Evolutionary conservation across 1,284 basidiomycete species (phyloP), one percentile per base, ranked within the genome.

Genomic region (Inonotus hispidus): DNA sequence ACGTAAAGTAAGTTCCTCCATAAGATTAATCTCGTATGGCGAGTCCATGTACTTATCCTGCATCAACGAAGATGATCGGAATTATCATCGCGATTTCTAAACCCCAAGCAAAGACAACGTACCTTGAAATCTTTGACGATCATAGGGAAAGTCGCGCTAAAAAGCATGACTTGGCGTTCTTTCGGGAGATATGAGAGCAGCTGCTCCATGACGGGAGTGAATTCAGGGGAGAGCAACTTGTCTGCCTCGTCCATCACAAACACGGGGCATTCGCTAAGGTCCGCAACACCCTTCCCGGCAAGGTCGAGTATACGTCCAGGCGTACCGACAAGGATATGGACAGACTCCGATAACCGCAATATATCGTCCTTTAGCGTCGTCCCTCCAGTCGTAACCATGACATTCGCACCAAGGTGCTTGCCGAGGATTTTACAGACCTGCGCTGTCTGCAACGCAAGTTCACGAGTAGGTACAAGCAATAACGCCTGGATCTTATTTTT

Each of bases 211-310:
- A 99, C 96, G 58, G 96, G 95, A 10, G 95, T 93, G 71, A 99
- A 99, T 77, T 99, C 97, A 64, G 95, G 94, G 10, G 92, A 95
- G 58, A 99, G 86, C 58, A 99, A 86, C 75, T 99, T 99, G 77
- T 99, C 96, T 59, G 97, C 96, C 77, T 99, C 96, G 76, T 99
- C 96, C 95, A 98, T 97, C 67, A 97, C 93, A 71, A 98, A 99
- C 56, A 96, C 93, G 16, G 90, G 89, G 74, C 95, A 98, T 72
- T 93, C 90, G 77, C 87, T 92, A 66, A 99, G 81, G 76, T 98
- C 94, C 29, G 97, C 96, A 39, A 99, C 90, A 66, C 81, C 85
- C 78, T 98, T 98, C 68, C 95, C 90, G 2, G 92, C 92, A 56
- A 99, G 79, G 79, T 99, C 96, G 61, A 99, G 81, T 68, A 99